A percentile compares a stretch with the other conserved stretches of the same genome.
Evolutionary conservation across 768 basidiomycete genomes (phyloP).

Genomic region (Lactarius indigo): DNA sequence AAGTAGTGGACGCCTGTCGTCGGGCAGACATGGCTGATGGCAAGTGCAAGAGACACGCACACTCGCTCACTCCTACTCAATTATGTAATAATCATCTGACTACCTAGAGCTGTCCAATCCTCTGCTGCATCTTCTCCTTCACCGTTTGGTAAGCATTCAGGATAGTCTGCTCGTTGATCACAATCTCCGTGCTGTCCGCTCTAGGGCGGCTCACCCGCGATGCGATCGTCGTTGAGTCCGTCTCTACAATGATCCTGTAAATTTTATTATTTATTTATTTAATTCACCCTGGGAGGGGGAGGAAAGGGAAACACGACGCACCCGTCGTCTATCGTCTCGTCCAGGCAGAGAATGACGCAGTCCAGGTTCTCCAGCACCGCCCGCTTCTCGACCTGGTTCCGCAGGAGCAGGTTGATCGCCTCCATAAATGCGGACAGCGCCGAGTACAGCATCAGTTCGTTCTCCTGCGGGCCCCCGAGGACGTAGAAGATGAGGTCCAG

Average conservation of each 20-base stretch:
- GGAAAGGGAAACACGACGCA: conserved; percentile 46
- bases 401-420: conserved; percentile 77
- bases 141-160: conserved; percentile 91
- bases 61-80: not conserved
- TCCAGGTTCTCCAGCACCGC: conserved; percentile 94
- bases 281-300: not conserved
- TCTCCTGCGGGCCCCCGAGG: conserved; percentile 81
- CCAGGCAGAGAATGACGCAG: conserved; percentile 84
- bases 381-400: conserved; percentile 93
- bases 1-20: conserved; percentile 79
- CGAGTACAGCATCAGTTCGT: conserved; percentile 93
- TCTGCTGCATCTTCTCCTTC: conserved; percentile 78
- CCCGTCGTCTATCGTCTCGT: conserved; percentile 99
- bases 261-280: not conserved
- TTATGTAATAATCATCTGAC: not conserved
- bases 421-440: conserved; percentile 83
- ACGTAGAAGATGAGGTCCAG: conserved; percentile 96
- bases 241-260: conserved; percentile 90
- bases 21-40: conserved; percentile 57
- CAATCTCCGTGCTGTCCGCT: conserved; percentile 92
- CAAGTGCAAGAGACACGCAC: not conserved
- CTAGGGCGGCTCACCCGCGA: conserved; percentile 89
- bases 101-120: conserved; percentile 70
- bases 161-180: conserved; percentile 97
- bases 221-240: conserved; percentile 93